phyloP scores from a whole-genome alignment of 352 stramenopile genomes.

The Pythium volutum region DNA sequence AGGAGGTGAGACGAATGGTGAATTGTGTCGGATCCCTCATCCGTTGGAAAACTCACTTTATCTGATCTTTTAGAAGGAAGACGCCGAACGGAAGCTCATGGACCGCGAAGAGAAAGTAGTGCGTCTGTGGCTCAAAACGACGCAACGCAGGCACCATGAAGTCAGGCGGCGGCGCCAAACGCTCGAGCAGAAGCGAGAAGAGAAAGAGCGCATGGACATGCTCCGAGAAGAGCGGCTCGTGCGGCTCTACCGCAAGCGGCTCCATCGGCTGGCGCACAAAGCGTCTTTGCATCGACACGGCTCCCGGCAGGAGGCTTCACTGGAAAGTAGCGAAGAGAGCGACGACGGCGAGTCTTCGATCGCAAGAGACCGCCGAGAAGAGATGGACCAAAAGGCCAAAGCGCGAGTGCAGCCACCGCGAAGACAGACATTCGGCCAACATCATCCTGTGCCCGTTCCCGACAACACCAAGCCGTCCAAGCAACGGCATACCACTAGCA shows the following conservation, averaged over 20 bases:
- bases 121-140: conserved; percentile 52
- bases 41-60: too few relatives aligned
- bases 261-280: conserved; percentile 8
- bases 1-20: conserved; percentile 23
- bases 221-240: conserved; percentile 63
- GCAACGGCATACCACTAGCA: background rate
- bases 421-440: background rate
- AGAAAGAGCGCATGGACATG: conserved; percentile 64
- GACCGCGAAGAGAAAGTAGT: conserved; percentile 66
- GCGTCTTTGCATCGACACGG: background rate
- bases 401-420: background rate
- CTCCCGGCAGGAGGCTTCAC: background rate
- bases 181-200: conserved; percentile 59
- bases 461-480: conserved; percentile 2
- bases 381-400: background rate
- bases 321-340: conserved; percentile 6
- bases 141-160: conserved; percentile 42
- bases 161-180: conserved; percentile 37
- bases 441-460: background rate
- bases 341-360: background rate
- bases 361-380: background rate
- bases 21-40: background rate
- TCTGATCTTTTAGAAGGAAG: conserved; percentile 41
- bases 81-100: conserved; percentile 57
- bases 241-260: conserved; percentile 47